Evolutionary conservation across 345 rosid genomes (phyloP).

Genomic region (Pelargonium nanum): DNA sequence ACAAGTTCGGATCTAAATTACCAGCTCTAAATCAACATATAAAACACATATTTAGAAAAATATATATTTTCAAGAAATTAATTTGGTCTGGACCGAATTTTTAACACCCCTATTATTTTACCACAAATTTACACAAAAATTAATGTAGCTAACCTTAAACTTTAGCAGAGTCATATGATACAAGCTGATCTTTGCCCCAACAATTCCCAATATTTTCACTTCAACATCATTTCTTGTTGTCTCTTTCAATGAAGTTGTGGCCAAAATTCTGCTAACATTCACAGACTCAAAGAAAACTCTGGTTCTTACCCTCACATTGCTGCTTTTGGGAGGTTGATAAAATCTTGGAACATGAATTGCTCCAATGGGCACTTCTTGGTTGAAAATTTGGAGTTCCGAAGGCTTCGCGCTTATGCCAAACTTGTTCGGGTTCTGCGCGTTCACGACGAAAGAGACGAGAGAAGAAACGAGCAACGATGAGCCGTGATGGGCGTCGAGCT

Average conservation of each 20-base stretch:
- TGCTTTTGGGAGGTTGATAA: slow-evolving; percentile 27
- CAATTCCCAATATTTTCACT: slow-evolving; percentile 20
- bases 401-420: slow-evolving; percentile 21
- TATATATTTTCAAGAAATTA: no score
- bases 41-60: no score
- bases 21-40: no score
- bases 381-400: slow-evolving; percentile 16
- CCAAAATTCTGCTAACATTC: slow-evolving; percentile 13
- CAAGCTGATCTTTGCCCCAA: slow-evolving; percentile 10
- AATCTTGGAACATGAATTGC: slow-evolving; percentile 19
- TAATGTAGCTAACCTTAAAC: slow-evolving; percentile 16
- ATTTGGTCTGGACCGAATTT: no score
- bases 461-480: slow-evolving; percentile 23
- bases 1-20: no score
- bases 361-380: slow-evolving; percentile 18
- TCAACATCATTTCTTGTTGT: slow-evolving; percentile 5
- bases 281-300: slow-evolving; percentile 15
- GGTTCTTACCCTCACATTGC: slow-evolving; percentile 12
- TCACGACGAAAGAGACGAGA: slow-evolving; percentile 19
- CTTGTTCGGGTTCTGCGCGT: slow-evolving; percentile 27
- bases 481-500: slow-evolving; percentile 10
- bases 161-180: slow-evolving; percentile 19
- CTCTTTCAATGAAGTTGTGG: slow-evolving; percentile 2
- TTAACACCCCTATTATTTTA: no score
- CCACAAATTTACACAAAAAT: no score